These are phyloP conservation scores for Sugiyamaella sp. DNA, from an alignment of 1,139 yeast species.

Conservation along the genomic window DNA sequence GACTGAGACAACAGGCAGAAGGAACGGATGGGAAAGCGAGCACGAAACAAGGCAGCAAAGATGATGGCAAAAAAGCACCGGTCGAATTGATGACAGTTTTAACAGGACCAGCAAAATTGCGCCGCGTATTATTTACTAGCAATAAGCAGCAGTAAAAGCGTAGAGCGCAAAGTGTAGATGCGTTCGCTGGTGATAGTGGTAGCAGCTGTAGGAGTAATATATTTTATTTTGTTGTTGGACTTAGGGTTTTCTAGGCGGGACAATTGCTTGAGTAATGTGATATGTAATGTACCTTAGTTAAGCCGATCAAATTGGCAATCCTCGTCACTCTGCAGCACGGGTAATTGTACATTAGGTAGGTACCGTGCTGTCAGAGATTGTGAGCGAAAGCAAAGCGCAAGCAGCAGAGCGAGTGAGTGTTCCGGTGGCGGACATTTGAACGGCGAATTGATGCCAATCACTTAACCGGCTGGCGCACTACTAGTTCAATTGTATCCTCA, in stretches of 20 bases:
- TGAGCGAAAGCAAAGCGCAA: no score
- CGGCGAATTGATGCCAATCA: no score
- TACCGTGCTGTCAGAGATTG: no score
- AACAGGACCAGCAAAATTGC: no score
- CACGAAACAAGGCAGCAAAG: background rate
- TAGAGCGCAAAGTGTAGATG: background rate
- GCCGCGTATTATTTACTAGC: no score
- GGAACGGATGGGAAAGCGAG: background rate
- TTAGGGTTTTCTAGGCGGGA: conserved; percentile 1
- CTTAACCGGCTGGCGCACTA: no score
- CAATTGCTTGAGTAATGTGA: background rate
- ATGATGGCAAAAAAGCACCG: no score
- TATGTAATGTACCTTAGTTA: conserved; percentile 1
- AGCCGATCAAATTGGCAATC: background rate
- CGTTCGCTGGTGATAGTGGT: background rate
- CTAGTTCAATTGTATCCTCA: no score
- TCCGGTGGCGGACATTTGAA: no score
- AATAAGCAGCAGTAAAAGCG: background rate
- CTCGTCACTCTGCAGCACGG: conserved; percentile 1
- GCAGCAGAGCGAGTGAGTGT: no score
- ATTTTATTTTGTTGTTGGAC: background rate
- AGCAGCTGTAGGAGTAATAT: background rate
- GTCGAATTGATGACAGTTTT: no score
- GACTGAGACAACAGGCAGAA: background rate
- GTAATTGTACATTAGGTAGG: background rate